Percentiles rank a stretch among this genome's conserved stretches.
Conservation (phyloP, 371 early-diverging fungal genomes). For the Syncephalastrum racemosum region DNA sequence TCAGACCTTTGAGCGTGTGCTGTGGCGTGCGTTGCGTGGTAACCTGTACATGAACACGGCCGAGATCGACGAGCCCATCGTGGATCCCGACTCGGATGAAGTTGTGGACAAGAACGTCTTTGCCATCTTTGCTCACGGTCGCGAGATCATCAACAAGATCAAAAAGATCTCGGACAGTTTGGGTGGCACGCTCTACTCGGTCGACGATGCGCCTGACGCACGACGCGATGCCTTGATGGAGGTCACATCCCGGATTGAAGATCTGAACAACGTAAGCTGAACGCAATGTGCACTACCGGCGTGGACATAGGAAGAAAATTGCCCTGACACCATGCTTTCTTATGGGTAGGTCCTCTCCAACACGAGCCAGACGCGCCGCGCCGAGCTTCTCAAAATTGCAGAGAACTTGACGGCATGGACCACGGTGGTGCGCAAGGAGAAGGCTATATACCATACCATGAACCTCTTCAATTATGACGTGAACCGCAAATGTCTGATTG, state of each 20-base stretch:
- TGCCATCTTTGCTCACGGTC: constrained; percentile 96
- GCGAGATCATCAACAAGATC: constrained; percentile 85
- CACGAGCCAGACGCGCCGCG: constrained; percentile 80
- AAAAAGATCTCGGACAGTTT: constrained; percentile 92
- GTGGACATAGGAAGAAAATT: too few relatives aligned
- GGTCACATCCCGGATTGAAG: constrained; percentile 57
- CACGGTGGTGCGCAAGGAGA: constrained; percentile 92
- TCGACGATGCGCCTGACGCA: constrained; percentile 81
- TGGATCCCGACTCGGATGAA: constrained; percentile 75
- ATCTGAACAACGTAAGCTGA: constrained; percentile 43
- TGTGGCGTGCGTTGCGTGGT: constrained; percentile 97
- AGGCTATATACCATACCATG: constrained; percentile 96
- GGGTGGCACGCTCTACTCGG: constrained; percentile 92
- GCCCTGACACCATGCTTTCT: neutral
- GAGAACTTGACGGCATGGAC: constrained; percentile 86
- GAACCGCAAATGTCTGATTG: constrained; percentile 92
- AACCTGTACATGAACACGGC: constrained; percentile 96
- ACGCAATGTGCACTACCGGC: neutral
- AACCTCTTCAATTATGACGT: constrained; percentile 93
- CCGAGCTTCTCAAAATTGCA: constrained; percentile 82
- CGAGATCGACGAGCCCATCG: constrained; percentile 90
- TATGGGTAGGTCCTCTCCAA: constrained; percentile 69
- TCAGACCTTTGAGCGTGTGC: constrained; percentile 91
- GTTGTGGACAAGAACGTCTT: constrained; percentile 92
- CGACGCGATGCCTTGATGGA: constrained; percentile 81